Evolutionary conservation across 805 yeast genomes (phyloP).

Genomic region (Lipomyces oligophaga): DNA sequence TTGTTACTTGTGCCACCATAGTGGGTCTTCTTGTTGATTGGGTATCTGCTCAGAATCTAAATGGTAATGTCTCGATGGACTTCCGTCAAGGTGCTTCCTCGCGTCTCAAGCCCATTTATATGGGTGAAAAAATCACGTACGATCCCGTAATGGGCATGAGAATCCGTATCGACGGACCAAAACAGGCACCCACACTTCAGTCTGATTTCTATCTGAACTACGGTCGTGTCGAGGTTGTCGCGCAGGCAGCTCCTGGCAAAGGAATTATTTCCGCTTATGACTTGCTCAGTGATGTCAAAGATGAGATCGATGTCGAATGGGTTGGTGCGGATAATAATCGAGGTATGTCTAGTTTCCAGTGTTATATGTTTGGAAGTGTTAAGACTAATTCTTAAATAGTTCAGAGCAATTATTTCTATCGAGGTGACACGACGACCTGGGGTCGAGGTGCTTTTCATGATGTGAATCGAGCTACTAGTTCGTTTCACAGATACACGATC

Average conservation of each 20-base stretch:
- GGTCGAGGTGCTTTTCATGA: slow-evolving; percentile 73
- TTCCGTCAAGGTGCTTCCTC: background rate
- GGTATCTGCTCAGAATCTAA: background rate
- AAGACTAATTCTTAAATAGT: slow-evolving; percentile 2
- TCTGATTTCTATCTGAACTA: slow-evolving; percentile 84
- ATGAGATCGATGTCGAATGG: slow-evolving; percentile 88
- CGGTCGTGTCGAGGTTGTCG: slow-evolving; percentile 70
- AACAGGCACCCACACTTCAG: slow-evolving; percentile 72
- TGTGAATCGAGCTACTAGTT: slow-evolving; percentile 53
- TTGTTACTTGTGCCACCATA: too few species aligned
- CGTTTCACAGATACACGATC: slow-evolving; percentile 71
- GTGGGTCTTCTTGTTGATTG: too few species aligned
- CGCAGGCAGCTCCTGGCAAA: slow-evolving; percentile 70
- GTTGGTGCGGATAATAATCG: slow-evolving; percentile 73
- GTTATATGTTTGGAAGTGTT: slow-evolving; percentile 36
- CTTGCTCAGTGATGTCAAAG: slow-evolving; percentile 77
- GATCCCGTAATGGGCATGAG: slow-evolving; percentile 54
- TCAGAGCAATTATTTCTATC: slow-evolving; percentile 57
- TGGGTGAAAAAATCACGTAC: slow-evolving; percentile 44
- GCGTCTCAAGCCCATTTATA: background rate
- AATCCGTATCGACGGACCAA: slow-evolving; percentile 56
- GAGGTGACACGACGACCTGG: slow-evolving; percentile 72
- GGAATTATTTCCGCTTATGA: slow-evolving; percentile 81
- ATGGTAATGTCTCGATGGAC: background rate
- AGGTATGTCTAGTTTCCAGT: slow-evolving; percentile 43